phyloP scores from a whole-genome alignment of 2,329 filamentous ascomycete species.

The Fusarium pininemorale region DNA sequence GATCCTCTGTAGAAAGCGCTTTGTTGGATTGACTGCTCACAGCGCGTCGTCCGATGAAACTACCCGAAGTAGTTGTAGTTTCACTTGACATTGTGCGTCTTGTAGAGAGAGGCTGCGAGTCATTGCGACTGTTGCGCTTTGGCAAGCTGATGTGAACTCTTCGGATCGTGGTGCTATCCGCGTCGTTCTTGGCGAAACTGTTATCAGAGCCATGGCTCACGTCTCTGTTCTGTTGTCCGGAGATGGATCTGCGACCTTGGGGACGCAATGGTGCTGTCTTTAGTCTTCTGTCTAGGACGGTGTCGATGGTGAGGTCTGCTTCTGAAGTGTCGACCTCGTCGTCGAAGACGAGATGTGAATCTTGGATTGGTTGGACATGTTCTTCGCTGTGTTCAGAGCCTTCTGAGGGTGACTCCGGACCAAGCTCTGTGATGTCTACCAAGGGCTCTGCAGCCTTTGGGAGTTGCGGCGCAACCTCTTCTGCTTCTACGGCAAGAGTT shows the following conservation, averaged over 20 bases:
- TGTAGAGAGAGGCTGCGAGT: neutral
- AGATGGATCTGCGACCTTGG: neutral
- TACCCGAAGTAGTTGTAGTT: neutral
- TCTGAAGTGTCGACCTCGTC: neutral
- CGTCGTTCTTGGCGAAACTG: neutral
- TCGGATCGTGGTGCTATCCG: neutral
- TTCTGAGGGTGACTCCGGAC: neutral
- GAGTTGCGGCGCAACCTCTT: neutral
- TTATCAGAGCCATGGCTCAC: neutral
- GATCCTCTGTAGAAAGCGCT: neutral
- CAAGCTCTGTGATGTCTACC: neutral
- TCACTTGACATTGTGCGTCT: neutral
- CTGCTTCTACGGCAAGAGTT: neutral
- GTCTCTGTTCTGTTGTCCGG: neutral
- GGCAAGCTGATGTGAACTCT: neutral
- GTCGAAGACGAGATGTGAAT: neutral
- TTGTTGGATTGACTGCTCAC: neutral
- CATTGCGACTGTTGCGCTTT: neutral
- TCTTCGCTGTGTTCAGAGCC: neutral
- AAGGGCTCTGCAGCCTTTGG: neutral
- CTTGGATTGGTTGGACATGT: neutral
- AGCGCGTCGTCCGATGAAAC: neutral
- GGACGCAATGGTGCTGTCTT: neutral
- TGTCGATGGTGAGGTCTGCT: neutral
- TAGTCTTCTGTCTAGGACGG: neutral